Evolutionary conservation across 1,139 yeast genomes (phyloP), one percentile per base, ranked within the genome.

Genomic region (Pichia sp.): DNA sequence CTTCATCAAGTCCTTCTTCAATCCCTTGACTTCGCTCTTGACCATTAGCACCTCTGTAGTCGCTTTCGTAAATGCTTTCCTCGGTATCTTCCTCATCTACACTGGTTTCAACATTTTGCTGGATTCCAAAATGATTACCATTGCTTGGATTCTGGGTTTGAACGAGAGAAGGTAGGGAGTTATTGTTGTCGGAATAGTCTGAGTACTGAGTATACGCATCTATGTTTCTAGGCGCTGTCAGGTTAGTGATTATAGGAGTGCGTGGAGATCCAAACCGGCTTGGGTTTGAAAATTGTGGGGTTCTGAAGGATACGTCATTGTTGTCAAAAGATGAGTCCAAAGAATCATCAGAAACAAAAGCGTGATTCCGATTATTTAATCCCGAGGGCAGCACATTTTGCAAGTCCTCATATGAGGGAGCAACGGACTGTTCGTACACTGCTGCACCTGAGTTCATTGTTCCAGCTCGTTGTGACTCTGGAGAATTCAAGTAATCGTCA

Each of bases 401-500:
- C 6, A 46, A n/a, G 28, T 46, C 45, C 16, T 51, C 49, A 8
- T 26, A 16, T 5, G 54, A 48, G 4, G 52, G 50, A 28, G n/a
- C 41, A 22, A 41, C 46, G 7, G 53, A 48, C 28, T 55, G 55
- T 22, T 46, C 54, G 28, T 55, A 45, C 30, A 53, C 28, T 7
- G 58, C 56, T 4, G 55, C 55, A 18, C 52, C 40, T 16, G 58
- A 50, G 28, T 49, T 52, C 40, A 52, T 46, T 8, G 57, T 50
- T 6, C 44, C 47, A 3, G 40, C 31, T 28, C 40, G 30, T 21
- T 50, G 50, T 13, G 50, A 47, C 10, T 50, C 50, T 18, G 56
- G 56, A 2, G 57, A 55, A 28, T 55, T 46, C 22, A 59, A 16
- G 34, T 59, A 60, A 19, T 54, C 58, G 30, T 60, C 62, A 39